phyloP scores from a whole-genome alignment of 768 basidiomycete genomes.

The Suillus clintonianus region DNA sequence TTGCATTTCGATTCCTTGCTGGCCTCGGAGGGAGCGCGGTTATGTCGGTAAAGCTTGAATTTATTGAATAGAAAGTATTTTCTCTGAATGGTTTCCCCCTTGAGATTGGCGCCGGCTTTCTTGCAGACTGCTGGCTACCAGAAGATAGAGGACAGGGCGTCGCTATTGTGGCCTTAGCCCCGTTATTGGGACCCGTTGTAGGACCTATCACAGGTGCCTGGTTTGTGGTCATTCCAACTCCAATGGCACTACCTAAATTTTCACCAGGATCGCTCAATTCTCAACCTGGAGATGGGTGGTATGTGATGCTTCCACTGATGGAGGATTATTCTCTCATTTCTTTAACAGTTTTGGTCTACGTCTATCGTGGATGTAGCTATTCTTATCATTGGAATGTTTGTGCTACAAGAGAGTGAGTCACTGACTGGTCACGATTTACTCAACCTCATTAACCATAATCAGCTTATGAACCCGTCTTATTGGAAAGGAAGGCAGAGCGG shows the following conservation, averaged over 20 bases:
- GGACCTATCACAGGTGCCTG: constrained; percentile 67
- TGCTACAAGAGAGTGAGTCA: constrained; percentile 62
- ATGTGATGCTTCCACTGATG: constrained; percentile 19
- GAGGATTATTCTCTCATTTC: background rate
- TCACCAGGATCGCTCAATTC: constrained; percentile 43
- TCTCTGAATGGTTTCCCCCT: background rate
- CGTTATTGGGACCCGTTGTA: constrained; percentile 65
- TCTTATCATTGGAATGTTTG: constrained; percentile 57
- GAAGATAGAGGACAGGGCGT: constrained; percentile 68
- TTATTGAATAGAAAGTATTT: background rate
- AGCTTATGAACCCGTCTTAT: constrained; percentile 32
- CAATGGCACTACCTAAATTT: background rate
- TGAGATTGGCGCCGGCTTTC: constrained; percentile 65
- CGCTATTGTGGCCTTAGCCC: constrained; percentile 64
- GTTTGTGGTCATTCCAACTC: constrained; percentile 24
- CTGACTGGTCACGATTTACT: constrained; percentile 15
- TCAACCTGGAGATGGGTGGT: constrained; percentile 77
- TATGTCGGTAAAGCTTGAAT: constrained; percentile 38
- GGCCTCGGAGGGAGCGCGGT: constrained; percentile 77
- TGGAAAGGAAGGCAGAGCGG: constrained; percentile 51
- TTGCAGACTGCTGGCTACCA: constrained; percentile 60
- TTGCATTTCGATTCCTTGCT: constrained; percentile 68
- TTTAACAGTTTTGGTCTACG: constrained; percentile 62
- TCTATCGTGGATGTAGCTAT: constrained; percentile 55
- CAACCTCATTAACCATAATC: background rate